Evolutionary conservation across 2,329 filamentous ascomycete species (phyloP), one percentile per base, ranked within the genome.

Genomic region (Sclerotinia sclerotiorum): DNA sequence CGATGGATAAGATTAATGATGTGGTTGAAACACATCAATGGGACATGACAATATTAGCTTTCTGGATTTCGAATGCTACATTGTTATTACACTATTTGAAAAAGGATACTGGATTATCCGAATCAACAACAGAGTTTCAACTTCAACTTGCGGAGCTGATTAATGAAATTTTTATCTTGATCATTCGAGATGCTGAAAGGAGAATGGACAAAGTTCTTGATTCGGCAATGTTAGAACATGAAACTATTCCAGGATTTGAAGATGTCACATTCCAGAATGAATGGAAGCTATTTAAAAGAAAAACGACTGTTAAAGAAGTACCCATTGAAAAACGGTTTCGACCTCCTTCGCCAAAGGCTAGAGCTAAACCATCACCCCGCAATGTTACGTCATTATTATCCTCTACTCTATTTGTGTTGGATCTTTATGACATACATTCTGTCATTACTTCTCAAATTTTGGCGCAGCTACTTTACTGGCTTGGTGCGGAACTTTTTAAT

Each of bases 21-120:
- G 93, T 97, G 42, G 93, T 99, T n/a, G 95, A 98, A 79, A 87
- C 87, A 70, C 89, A 94, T 76, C 95, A 99, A 77, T 98, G 95
- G 95, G 95, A 99, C 77, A 99, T 99, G 95, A 99, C 95, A 0
- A 97, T 99, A 73, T 83, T 99, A 49, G 95, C 95, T 2, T 99
- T 99, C 77, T 99, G 95, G 95, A 93, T 97, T 76, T 98, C 95
- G 1, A 99, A 99, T 78, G 93, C 93, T 11, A 99, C 95, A 0
- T 82, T 99, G 51, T 82, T 99, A n/a, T 82, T 98, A 65, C 94
- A 99, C 79, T 99, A 99, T 77, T 83, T 99, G 66, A 97, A 97
- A 78, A 99, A 99, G 80, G 95, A 99, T 74, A 82, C 86, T 7
- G 94, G 93, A 0, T 81, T 98, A 24, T 85, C 94, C 8, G 86